Evolutionary conservation across 2,329 filamentous ascomycete species (phyloP), one percentile per base, ranked within the genome.

Genomic region (Trichothecium sympodiale): DNA sequence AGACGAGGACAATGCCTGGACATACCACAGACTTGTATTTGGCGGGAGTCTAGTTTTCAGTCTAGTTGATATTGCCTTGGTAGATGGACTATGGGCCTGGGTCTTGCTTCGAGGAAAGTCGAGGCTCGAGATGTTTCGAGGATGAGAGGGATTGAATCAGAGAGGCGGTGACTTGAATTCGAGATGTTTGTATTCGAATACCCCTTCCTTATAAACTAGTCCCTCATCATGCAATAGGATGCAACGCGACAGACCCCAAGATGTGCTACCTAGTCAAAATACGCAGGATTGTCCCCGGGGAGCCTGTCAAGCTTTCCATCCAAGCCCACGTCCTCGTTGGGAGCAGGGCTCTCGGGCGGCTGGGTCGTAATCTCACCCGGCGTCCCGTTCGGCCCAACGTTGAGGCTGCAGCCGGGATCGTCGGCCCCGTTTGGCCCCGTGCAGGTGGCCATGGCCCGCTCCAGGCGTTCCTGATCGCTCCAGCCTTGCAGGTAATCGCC

Each of bases 41-140:
- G 78, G 78, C 0, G 79, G 79, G 0, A 77, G 73, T 42, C 54
- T 83, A 31, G 75, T 83, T 0, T 82, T 83, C 41, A 77, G 71
- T 29, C 80, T 83, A 43, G 57, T 74, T 4, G 65, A 66, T 31
- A 56, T 80, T n/a, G 3, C 69, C 0, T 31, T 70, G 4, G 61
- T 77, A 0, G 62, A 69, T 44, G 49, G 37, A 0, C 14, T 69
- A 0, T 80, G 74, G 75, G 61, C 54, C 0, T 69, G 67, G 64
- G 59, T 51, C 12, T 41, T 79, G 43, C 42, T 54, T 33, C 60
- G 47, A 14, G 69, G 71, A 0, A 63, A 49, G 42, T 59, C 62
- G 41, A 51, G 47, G 31, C 40, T 69, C 8, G 62, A 63, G 35
- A 17, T 35, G 2, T 60, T 62, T 13, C 43, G 49, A 10, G 47